Evolutionary conservation across 306 rosid genomes (phyloP).

Genomic region (Pachyrhizus erosus): DNA sequence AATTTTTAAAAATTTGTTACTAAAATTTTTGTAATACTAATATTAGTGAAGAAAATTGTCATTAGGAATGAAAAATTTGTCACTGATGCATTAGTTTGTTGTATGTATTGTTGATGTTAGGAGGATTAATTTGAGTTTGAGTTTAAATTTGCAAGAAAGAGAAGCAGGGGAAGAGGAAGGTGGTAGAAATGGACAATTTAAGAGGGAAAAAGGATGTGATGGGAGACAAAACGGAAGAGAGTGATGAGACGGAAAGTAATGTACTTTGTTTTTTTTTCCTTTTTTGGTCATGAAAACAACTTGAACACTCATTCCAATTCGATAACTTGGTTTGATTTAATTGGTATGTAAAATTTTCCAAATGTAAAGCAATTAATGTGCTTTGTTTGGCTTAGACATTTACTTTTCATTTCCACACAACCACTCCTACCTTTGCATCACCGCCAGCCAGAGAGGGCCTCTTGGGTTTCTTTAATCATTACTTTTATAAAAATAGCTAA

Average conservation of each 20-base stretch:
- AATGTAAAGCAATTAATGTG: neutral
- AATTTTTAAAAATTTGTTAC: too few relatives aligned
- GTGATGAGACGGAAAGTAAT: neutral
- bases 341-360: neutral
- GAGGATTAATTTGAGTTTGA: neutral
- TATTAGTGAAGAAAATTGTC: too few relatives aligned
- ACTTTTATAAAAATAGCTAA: too few relatives aligned
- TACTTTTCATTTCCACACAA: neutral
- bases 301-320: neutral
- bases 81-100: too few relatives aligned
- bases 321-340: neutral
- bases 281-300: neutral
- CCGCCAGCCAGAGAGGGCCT: too few relatives aligned
- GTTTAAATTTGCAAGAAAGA: neutral
- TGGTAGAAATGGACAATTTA: too few relatives aligned
- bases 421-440: neutral
- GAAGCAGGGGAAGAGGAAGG: neutral
- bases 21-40: too few relatives aligned
- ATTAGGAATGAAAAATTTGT: too few relatives aligned
- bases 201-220: neutral
- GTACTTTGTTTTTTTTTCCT: neutral
- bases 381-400: neutral
- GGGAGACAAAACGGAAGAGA: neutral
- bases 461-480: too few relatives aligned
- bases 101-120: neutral